Evolutionary conservation across 495 filamentous ascomycete species (phyloP), one percentile per base, ranked within the genome.

Genomic region (Delitschia confertaspora): DNA sequence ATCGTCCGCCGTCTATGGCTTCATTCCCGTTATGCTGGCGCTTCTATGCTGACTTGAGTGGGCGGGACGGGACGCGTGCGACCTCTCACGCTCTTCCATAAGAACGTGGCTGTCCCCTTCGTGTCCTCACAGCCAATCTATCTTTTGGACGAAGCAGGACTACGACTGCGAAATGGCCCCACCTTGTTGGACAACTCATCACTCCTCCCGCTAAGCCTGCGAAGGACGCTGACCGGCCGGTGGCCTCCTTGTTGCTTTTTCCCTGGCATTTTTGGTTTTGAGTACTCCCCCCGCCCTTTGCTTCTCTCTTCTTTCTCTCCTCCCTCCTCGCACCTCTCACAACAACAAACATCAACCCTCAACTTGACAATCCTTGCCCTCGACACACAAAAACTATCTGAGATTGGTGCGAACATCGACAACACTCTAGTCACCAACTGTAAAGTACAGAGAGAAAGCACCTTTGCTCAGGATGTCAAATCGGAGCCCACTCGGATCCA

Each of bases 391-490:
- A n/a, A 13, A 36, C 33, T 14, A 10, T 3, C 18, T 9, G 11
- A 9, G 20, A 24, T 17, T 22, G 13, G 49, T 32, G 49, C 36
- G 14, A 38, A 30, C 6, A 18, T 42, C 43, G 25, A 10, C 36
- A 33, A 10, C 24, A 17, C n/a, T 42, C 31, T n/a, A 24, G 38
- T 19, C 29, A 33, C 19, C 39, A 39, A n/a, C 26, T 40, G 37
- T 53, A 53, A 38, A n/a, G n/a, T n/a, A n/a, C n/a, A 29, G 30
- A 31, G 35, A 40, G 45, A 33, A 36, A 45, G 49, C 45, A 36
- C 39, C 44, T 45, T 51, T 46, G 53, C 47, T 56, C 53, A 57
- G 49, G 49, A 57, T 57, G 53, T 44, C 44, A 52, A 46, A 49
- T 57, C 53, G 45, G 44, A 57, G 45, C 45, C 53, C 47, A 46